Percentiles rank a stretch among this genome's conserved stretches.
phyloP scores from a whole-genome alignment of 495 filamentous ascomycete genomes.

The Penicillium paradoxum region DNA sequence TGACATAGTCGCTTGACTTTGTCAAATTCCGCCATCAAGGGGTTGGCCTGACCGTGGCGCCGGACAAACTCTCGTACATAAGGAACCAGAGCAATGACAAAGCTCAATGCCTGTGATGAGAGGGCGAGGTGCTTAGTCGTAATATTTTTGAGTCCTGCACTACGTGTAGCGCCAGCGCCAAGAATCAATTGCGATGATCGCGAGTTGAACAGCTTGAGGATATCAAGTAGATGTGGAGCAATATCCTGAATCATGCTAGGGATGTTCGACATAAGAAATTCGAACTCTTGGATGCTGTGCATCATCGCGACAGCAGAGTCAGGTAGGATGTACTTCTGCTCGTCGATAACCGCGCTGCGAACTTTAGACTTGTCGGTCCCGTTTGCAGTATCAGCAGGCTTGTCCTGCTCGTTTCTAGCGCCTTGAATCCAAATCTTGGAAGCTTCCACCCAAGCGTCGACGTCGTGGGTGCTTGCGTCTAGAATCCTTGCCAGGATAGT shows the following conservation, averaged over 20 bases:
- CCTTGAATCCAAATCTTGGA: constrained; percentile 67
- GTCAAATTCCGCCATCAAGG: constrained; percentile 84
- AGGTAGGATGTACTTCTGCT: constrained; percentile 79
- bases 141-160: constrained; percentile 93
- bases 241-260: constrained; percentile 85
- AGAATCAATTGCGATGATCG: constrained; percentile 90
- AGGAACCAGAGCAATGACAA: constrained; percentile 81
- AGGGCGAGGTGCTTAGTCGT: constrained; percentile 93
- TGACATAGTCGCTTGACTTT: constrained; percentile 83
- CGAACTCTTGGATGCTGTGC: constrained; percentile 71
- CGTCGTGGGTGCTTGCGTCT: constrained; percentile 74
- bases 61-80: constrained; percentile 89
- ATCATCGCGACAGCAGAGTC: constrained; percentile 76
- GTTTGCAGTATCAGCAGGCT: constrained; percentile 41
- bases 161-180: constrained; percentile 84
- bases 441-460: constrained; percentile 63
- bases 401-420: constrained; percentile 17
- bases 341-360: constrained; percentile 73
- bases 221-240: constrained; percentile 63
- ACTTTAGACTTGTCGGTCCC: constrained; percentile 62
- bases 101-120: constrained; percentile 83
- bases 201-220: constrained; percentile 88
- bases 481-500: constrained; percentile 62
- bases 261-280: constrained; percentile 76
- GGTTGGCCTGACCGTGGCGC: constrained; percentile 61